Base-by-base conservation (phyloP, 345 rosid species). In the Pelargonium nanum region DNA sequence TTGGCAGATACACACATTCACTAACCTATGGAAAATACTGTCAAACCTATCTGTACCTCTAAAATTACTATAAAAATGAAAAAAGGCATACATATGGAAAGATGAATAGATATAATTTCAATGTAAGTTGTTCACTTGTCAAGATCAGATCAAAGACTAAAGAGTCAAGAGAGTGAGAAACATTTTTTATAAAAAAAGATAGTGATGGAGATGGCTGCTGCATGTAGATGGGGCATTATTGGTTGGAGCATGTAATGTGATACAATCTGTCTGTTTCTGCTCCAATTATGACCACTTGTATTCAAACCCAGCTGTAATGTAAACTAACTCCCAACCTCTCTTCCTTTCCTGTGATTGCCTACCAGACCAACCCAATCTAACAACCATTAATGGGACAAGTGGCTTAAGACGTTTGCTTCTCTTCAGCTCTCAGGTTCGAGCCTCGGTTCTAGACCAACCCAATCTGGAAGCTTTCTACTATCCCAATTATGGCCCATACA, bases 281-380 rank as follows among this genome's bases (percentile, higher is more conserved):
- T 72, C 88, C 78, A 78, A 22, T 71, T 73, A 61, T 79, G 83
- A 65, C 78, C 77, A 75, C 78, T 74, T 78, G 80, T n/a, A n/a
- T 60, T 59, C 72, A 57, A 24, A n/a, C 74, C 79, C 72, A 72
- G 80, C 76, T 77, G 79, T 68, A 72, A 44, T 77, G 79, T 68
- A 72, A 44, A 68, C 65, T 56, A 55, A 70, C 59, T 65, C 69
- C 74, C 55, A 24, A 62, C 65, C 26, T 24, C 17, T 52, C 52
- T 40, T 53, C 34, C 60, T 63, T 71, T 61, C 30, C 23, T 57
- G 44, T 74, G 55, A n/a, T n/a, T n/a, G 64, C 76, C 76, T 61
- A 64, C 77, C 61, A 55, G 7, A 20, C 56, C 53, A 65, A 57
- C 22, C 75, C 40, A 51, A 54, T 66, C 70, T 69, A 74, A 1